Conservation (phyloP, 2,329 filamentous ascomycete genomes). For the Myriosclerotinia curreyana region DNA sequence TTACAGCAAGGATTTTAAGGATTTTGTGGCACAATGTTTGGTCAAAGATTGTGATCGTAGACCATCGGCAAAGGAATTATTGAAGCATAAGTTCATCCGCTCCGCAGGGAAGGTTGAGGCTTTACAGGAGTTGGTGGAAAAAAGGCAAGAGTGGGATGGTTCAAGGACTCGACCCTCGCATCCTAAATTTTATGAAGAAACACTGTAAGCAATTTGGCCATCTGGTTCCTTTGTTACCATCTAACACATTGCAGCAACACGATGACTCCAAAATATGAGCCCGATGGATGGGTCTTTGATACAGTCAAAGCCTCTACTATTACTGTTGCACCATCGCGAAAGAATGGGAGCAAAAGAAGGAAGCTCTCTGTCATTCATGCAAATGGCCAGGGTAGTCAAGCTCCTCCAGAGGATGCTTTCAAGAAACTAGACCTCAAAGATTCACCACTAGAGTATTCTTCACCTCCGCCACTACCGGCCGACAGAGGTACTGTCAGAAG, state of each 20-base stretch:
- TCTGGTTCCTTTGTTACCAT: neutral
- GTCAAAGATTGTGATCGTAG: conserved; percentile 86
- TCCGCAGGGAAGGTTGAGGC: conserved; percentile 84
- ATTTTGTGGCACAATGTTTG: conserved; percentile 86
- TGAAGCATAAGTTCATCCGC: conserved; percentile 85
- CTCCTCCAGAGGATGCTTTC: conserved; percentile 54
- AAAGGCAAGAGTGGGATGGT: conserved; percentile 78
- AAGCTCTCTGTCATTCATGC: conserved; percentile 56
- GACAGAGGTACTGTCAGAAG: conserved; percentile 54
- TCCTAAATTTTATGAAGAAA: conserved; percentile 90
- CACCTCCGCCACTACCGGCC: conserved; percentile 54
- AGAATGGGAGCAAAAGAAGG: conserved; percentile 52
- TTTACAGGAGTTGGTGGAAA: conserved; percentile 80
- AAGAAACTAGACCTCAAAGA: conserved; percentile 60
- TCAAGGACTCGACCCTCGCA: conserved; percentile 66
- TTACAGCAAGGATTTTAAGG: conserved; percentile 88
- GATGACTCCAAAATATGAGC: conserved; percentile 62
- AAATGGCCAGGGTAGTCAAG: conserved; percentile 38
- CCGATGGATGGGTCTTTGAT: conserved; percentile 94
- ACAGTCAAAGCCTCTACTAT: conserved; percentile 74
- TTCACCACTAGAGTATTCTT: conserved; percentile 55
- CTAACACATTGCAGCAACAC: conserved; percentile 50
- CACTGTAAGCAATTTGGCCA: conserved; percentile 52
- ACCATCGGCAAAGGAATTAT: conserved; percentile 79
- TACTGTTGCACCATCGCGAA: conserved; percentile 44